Evolutionary conservation across 1,139 yeast genomes (phyloP).

Genomic region (Scheffersomyces cryptocercus): DNA sequence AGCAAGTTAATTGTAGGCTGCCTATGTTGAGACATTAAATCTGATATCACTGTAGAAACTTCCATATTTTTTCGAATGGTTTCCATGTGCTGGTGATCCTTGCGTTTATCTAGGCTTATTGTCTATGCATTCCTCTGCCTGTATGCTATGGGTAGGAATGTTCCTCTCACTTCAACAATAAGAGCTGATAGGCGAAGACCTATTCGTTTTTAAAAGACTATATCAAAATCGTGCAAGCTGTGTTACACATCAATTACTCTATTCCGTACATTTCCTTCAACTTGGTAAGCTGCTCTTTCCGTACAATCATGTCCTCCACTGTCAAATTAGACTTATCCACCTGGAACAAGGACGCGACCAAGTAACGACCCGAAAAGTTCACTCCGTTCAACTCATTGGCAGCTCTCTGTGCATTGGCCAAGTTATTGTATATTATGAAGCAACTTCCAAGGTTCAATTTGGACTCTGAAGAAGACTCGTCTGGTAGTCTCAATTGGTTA

Average conservation of each 20-base stretch:
- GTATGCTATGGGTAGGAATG: too few species aligned
- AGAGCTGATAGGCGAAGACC: not conserved
- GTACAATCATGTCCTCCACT: slow-evolving; percentile 20
- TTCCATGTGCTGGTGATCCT: too few species aligned
- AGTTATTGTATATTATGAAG: slow-evolving; percentile 53
- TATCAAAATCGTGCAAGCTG: too few species aligned
- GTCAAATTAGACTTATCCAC: slow-evolving; percentile 36
- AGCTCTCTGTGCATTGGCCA: slow-evolving; percentile 51
- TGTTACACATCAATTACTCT: not conserved
- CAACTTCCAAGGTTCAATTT: slow-evolving; percentile 47
- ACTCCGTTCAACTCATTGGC: slow-evolving; percentile 58
- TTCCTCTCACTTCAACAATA: not conserved
- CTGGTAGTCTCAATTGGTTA: slow-evolving; percentile 55
- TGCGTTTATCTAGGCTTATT: too few species aligned
- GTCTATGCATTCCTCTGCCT: too few species aligned
- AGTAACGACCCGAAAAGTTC: slow-evolving; percentile 59
- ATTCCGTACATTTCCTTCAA: slow-evolving; percentile 18
- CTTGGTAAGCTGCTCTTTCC: slow-evolving; percentile 20
- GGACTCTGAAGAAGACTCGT: slow-evolving; percentile 15
- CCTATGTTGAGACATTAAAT: not conserved
- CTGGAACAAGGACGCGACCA: slow-evolving; percentile 50
- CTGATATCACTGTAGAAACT: not conserved
- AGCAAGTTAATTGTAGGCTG: not conserved
- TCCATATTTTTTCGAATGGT: not conserved
- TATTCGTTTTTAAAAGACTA: not conserved